Evolutionary conservation across 805 yeast genomes (phyloP).

Genomic region (Kodamaea restingae): DNA sequence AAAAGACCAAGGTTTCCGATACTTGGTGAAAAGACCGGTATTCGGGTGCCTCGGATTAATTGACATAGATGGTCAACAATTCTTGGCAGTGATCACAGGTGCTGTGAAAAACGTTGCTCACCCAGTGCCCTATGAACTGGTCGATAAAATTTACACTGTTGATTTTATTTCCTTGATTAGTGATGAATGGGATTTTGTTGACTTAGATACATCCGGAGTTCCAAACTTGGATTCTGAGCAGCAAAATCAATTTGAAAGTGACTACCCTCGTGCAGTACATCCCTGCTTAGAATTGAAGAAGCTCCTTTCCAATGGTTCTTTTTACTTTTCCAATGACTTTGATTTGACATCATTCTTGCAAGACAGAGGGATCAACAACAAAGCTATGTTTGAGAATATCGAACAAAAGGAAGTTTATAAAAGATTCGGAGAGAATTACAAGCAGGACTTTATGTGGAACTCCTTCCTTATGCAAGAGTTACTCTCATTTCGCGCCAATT

Average conservation of each 20-base stretch:
- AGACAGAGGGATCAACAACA: constrained; percentile 55
- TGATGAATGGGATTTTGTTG: constrained; percentile 75
- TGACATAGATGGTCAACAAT: constrained; percentile 61
- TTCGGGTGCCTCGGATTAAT: constrained; percentile 80
- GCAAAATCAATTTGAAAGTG: constrained; percentile 4
- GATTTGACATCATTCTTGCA: constrained; percentile 89
- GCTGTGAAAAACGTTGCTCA: constrained; percentile 67
- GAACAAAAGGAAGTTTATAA: constrained; percentile 5
- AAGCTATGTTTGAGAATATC: constrained; percentile 12
- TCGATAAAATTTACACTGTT: constrained; percentile 76
- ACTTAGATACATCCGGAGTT: constrained; percentile 63
- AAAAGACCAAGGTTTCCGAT: constrained; percentile 33
- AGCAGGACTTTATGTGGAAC: constrained; percentile 95
- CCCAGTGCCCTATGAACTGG: constrained; percentile 76
- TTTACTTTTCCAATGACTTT: constrained; percentile 87
- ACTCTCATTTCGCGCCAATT: constrained; percentile 64
- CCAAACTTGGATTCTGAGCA: constrained; percentile 40
- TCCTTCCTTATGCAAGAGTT: constrained; percentile 83
- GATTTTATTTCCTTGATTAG: constrained; percentile 77
- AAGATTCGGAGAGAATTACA: constrained; percentile 44
- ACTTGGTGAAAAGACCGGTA: constrained; percentile 38
- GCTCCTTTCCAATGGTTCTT: constrained; percentile 79
- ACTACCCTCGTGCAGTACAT: constrained; percentile 39
- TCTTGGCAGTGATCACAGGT: constrained; percentile 75
- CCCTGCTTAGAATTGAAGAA: constrained; percentile 82